Evolutionary conservation across 2,329 filamentous ascomycete genomes (phyloP).

Genomic region (Fusarium multiceps): DNA sequence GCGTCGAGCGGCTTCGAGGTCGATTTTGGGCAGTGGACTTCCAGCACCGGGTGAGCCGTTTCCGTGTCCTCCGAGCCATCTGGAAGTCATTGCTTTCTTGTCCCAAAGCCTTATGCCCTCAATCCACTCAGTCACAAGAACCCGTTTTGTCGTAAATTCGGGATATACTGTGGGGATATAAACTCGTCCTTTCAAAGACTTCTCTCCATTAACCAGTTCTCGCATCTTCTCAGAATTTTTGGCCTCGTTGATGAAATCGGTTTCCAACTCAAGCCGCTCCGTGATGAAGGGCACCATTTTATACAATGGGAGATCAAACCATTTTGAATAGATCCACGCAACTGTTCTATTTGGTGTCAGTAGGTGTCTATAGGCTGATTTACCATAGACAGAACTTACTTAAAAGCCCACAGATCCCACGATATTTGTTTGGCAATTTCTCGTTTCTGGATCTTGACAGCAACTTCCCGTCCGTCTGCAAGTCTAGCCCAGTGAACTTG

Average conservation of each 20-base stretch:
- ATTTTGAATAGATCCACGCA: slow-evolving; percentile 82
- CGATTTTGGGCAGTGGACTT: slow-evolving; percentile 65
- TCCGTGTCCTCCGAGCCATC: slow-evolving; percentile 82
- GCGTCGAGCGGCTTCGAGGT: slow-evolving; percentile 58
- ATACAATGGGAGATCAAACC: slow-evolving; percentile 94
- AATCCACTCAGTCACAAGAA: slow-evolving; percentile 98
- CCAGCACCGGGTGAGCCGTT: slow-evolving; percentile 83
- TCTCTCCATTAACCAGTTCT: slow-evolving; percentile 77
- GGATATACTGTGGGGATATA: slow-evolving; percentile 89
- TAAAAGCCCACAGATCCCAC: slow-evolving; percentile 97
- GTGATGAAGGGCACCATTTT: slow-evolving; percentile 91
- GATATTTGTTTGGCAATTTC: slow-evolving; percentile 92
- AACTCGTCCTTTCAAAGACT: slow-evolving; percentile 79
- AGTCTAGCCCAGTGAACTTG: slow-evolving; percentile 96
- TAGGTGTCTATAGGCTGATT: background rate
- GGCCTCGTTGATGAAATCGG: slow-evolving; percentile 93
- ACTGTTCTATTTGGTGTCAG: slow-evolving; percentile 69
- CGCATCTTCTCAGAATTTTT: slow-evolving; percentile 89
- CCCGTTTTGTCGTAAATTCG: slow-evolving; percentile 82
- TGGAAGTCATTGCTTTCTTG: slow-evolving; percentile 79
- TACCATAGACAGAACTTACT: slow-evolving; percentile 61
- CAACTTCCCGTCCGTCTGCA: slow-evolving; percentile 88
- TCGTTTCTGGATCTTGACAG: slow-evolving; percentile 95
- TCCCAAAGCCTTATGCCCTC: slow-evolving; percentile 95
- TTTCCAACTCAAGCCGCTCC: slow-evolving; percentile 91